Conservation (phyloP, 1,139 yeast genomes). For the Debaryomycetaceae sp. region DNA sequence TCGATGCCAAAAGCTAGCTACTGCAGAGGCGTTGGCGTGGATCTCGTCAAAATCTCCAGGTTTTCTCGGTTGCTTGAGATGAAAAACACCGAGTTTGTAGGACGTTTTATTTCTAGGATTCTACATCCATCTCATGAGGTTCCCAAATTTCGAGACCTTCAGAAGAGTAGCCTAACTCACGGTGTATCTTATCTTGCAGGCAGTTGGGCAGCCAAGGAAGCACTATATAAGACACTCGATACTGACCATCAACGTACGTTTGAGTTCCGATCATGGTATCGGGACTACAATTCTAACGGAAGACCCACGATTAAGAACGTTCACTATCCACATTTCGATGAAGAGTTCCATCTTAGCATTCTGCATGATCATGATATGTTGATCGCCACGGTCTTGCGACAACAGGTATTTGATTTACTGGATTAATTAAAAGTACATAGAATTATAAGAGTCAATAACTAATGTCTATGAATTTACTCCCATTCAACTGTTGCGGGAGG, state of each 20-base stretch:
- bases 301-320: slow-evolving; percentile 38
- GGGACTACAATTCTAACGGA: slow-evolving; percentile 34
- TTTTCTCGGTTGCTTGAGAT: slow-evolving; percentile 39
- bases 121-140: slow-evolving; percentile 49
- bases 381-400: slow-evolving; percentile 50
- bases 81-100: slow-evolving; percentile 23
- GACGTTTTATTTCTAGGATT: slow-evolving; percentile 45
- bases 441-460: not conserved
- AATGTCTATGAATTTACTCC: slow-evolving; percentile 56
- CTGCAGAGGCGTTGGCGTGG: slow-evolving; percentile 58
- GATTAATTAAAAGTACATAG: not conserved
- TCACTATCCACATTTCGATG: slow-evolving; percentile 27
- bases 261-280: slow-evolving; percentile 61
- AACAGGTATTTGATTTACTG: slow-evolving; percentile 10
- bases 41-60: slow-evolving; percentile 50
- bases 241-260: slow-evolving; percentile 47
- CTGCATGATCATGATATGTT: slow-evolving; percentile 65
- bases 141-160: slow-evolving; percentile 27
- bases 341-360: slow-evolving; percentile 51
- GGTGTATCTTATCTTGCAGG: slow-evolving; percentile 48
- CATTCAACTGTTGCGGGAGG: slow-evolving; percentile 99
- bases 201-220: slow-evolving; percentile 75
- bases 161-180: slow-evolving; percentile 13
- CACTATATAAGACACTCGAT: slow-evolving; percentile 61
- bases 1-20: not conserved